phyloP scores from a whole-genome alignment of 83 land plant species.

The Isoetes engelmannii region DNA sequence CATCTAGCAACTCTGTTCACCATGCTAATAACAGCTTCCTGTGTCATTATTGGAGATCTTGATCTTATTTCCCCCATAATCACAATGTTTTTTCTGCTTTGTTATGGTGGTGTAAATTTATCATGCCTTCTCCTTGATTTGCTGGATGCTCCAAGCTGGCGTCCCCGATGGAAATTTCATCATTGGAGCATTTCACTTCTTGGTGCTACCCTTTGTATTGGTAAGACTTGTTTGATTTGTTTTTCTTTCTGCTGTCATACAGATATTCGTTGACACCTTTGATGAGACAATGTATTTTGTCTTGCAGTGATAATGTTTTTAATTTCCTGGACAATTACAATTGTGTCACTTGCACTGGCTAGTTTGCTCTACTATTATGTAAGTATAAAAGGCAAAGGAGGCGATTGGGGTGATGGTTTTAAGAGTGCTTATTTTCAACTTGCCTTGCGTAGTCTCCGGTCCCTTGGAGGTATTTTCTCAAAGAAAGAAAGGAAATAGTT shows the following conservation, averaged over 20 bases:
- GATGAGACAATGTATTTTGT: conserved; percentile 1
- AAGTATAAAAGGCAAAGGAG: conserved; percentile 93
- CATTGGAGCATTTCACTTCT: conserved; percentile 97
- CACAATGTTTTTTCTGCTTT: conserved; percentile 94
- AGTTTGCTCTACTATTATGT: conserved; percentile 94
- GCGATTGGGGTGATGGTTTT: conserved; percentile 99
- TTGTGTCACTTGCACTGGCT: conserved; percentile 84
- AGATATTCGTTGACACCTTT: background rate
- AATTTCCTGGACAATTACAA: conserved; percentile 93
- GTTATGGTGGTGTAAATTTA: conserved; percentile 92
- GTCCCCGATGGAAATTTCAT: conserved; percentile 97
- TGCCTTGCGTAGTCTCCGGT: conserved; percentile 95
- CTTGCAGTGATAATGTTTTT: conserved; percentile 94
- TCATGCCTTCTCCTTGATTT: conserved; percentile 96
- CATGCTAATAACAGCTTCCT: conserved; percentile 71
- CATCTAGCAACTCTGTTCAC: conserved; percentile 87
- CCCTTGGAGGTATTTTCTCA: conserved; percentile 68
- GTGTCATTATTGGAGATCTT: conserved; percentile 86
- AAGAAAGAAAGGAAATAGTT: background rate
- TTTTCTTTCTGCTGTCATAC: background rate
- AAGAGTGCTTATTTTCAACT: conserved; percentile 99
- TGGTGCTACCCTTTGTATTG: conserved; percentile 77
- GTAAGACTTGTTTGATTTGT: conserved; percentile 32
- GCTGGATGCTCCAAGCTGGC: conserved; percentile 99
- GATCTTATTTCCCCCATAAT: conserved; percentile 92